Conservation (phyloP, 129 eudicot genomes). For the Logfia minima region DNA sequence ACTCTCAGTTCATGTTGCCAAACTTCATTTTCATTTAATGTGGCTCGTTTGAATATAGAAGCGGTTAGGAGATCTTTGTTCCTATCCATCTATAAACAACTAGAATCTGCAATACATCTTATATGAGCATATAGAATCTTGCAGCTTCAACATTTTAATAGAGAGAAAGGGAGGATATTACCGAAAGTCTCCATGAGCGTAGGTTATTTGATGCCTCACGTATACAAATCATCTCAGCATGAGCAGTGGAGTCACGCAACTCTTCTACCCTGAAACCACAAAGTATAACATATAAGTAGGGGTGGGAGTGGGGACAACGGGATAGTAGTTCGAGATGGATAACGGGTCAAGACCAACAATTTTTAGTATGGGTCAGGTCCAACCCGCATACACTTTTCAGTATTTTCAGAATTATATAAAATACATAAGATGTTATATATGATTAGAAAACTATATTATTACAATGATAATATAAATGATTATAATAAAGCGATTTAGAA, state of each 20-base stretch:
- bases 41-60: neutral
- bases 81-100: neutral
- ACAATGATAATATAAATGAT: neutral
- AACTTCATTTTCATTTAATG: neutral
- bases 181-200: slow-evolving; percentile 93
- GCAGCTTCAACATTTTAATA: neutral
- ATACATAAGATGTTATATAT: no score
- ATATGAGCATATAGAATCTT: neutral
- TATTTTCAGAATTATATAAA: neutral
- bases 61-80: neutral
- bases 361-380: no score
- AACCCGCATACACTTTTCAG: neutral
- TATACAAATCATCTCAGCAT: slow-evolving; percentile 95
- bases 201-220: slow-evolving; percentile 83
- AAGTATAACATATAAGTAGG: slow-evolving; percentile 3
- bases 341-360: no score
- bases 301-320: no score
- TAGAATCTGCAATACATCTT: neutral
- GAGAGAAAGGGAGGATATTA: slow-evolving; percentile 12
- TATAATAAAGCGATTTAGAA: neutral
- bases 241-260: slow-evolving; percentile 94
- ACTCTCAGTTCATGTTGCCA: neutral
- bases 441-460: neutral
- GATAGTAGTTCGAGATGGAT: no score
- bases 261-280: slow-evolving; percentile 32